Base-by-base conservation (phyloP, 208 protist genomes). In the Crithidia bombi region DNA sequence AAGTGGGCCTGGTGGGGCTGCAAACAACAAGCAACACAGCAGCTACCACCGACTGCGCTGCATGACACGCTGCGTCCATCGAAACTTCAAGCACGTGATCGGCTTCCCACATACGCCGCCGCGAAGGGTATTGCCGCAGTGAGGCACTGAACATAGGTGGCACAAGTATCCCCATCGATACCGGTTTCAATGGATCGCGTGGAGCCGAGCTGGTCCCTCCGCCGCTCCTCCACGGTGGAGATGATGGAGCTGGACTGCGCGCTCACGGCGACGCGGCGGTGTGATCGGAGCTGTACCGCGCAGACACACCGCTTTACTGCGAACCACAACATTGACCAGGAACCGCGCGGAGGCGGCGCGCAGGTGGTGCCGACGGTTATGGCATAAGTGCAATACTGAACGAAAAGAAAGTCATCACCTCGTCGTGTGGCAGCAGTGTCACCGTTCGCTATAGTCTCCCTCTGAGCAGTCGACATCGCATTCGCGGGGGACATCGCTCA, bases 41-140 rank as follows among this genome's bases (percentile, higher is more conserved):
- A 12, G 25, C 39, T 36, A 30, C 26, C 7, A 3, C 17, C 3
- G n/a, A 19, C 4, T 0, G 12, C 17, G 2, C 23, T 35, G 26
- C 19, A 1, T 1, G 4, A 28, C 5, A 36, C 38, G 23, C 26
- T 72, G 54, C 30, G 39, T 21, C 66, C 66, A n/a, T 14, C 2
- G 10, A 38, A 30, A 63, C 23, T 57, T 55, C 21, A 35, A 30
- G 43, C 23, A 30, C 33, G 46, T 56, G 5, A 32, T 72, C 21
- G 66, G 66, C 6, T 21, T 65, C 5, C 11, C 46, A 65, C 56
- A 38, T 72, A 0, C 54, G 56, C 9, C 56, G 46, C 26, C 56
- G 52, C 46, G 66, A 65, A 25, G n/a, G 12, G 7, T 43, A 23
- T 3, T 72, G 66, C 28, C 33, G n/a, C 12, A 17, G 11, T 23